Evolutionary conservation across 805 yeast genomes (phyloP).

Genomic region (Candida sakaeoensis): DNA sequence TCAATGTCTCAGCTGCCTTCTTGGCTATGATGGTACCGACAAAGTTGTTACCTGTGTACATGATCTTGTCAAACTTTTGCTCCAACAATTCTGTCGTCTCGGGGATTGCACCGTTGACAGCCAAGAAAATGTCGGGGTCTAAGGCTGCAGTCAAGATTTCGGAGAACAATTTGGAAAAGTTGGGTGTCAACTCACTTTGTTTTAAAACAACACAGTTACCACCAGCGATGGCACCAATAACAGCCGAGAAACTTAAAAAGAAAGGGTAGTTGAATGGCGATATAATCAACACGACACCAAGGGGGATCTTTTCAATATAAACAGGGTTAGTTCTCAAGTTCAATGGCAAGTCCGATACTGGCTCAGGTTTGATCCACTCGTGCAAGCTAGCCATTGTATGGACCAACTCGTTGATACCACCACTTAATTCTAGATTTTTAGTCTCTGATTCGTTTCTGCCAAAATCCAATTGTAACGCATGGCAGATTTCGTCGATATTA

Average conservation of each 20-base stretch:
- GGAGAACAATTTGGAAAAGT: constrained; percentile 53
- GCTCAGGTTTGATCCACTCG: constrained; percentile 56
- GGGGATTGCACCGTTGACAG: constrained; percentile 69
- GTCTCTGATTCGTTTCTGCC: constrained; percentile 64
- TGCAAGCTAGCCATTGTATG: constrained; percentile 56
- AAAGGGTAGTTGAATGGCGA: constrained; percentile 83
- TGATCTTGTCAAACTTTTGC: constrained; percentile 72
- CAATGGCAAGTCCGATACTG: constrained; percentile 34
- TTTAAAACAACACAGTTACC: constrained; percentile 80
- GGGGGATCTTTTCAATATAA: constrained; percentile 35
- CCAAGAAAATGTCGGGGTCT: constrained; percentile 51
- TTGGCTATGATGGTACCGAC: constrained; percentile 77
- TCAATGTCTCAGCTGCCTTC: constrained; percentile 76
- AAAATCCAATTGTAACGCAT: constrained; percentile 64
- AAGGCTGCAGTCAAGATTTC: constrained; percentile 49
- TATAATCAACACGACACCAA: constrained; percentile 70
- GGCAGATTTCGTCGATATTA: constrained; percentile 48
- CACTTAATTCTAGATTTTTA: constrained; percentile 50
- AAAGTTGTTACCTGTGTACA: constrained; percentile 77
- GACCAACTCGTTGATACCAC: constrained; percentile 51
- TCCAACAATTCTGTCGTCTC: constrained; percentile 60
- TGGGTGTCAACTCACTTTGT: constrained; percentile 70
- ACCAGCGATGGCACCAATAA: constrained; percentile 77
- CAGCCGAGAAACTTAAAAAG: constrained; percentile 55
- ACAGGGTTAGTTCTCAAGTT: constrained; percentile 26